These are phyloP conservation scores for Lotmaria passim DNA, from an alignment of 208 protist genomes.

Conservation along the genomic window DNA sequence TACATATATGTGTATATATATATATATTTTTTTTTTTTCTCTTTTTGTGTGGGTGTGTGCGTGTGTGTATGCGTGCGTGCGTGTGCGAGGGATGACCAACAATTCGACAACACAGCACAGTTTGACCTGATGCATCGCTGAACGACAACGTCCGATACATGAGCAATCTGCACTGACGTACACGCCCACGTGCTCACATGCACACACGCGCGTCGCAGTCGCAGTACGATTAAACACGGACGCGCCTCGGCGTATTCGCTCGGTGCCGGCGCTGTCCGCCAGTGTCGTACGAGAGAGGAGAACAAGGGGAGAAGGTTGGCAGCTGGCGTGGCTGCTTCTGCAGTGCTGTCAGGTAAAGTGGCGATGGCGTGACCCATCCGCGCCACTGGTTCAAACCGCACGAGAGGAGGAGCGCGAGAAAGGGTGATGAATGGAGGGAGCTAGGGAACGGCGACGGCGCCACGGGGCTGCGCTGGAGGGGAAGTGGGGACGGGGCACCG, in stretches of 20 bases:
- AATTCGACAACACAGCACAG: conserved; percentile 22
- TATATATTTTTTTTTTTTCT: no score
- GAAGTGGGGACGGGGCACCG: no score
- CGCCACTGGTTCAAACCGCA: conserved; percentile 27
- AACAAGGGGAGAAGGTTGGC: not conserved
- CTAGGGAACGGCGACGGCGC: no score
- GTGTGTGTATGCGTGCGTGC: no score
- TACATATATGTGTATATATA: no score
- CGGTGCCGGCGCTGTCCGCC: conserved; percentile 28
- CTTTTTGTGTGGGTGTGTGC: no score
- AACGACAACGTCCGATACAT: conserved; percentile 18
- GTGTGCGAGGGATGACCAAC: conserved; percentile 22
- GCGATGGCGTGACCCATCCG: conserved; percentile 22
- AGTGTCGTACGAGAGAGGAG: conserved; percentile 27
- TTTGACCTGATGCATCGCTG: conserved; percentile 29
- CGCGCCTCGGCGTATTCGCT: conserved; percentile 24
- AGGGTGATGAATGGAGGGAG: not conserved
- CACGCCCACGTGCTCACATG: not conserved
- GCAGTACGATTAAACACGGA: conserved; percentile 34
- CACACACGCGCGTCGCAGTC: not conserved
- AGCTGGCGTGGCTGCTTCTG: not conserved
- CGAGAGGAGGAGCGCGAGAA: conserved; percentile 8
- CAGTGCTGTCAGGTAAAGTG: conserved; percentile 31
- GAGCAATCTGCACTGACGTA: conserved; percentile 23
- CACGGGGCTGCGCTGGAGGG: no score